Base-by-base conservation (phyloP, 768 basidiomycete species). In the Mrakia blollopis region DNA sequence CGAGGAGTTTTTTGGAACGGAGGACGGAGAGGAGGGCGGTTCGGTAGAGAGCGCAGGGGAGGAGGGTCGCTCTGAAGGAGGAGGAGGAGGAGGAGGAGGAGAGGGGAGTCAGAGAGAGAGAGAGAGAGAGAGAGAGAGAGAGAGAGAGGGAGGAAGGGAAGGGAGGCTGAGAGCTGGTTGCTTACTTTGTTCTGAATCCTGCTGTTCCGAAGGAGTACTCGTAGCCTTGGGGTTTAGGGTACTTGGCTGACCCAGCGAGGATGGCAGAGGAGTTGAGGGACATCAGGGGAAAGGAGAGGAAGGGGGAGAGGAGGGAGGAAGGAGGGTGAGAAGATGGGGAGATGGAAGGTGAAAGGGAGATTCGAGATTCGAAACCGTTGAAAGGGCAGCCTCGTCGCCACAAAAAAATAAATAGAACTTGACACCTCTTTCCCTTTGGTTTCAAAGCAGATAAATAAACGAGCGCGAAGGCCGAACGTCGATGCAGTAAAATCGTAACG, bases 1-100 rank as follows among this genome's bases (percentile, higher is more conserved):
- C 94, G 82, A 91, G 90, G n/a, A 94, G 87, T 79, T 89, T 90
- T 86, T 91, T 97, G 85, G 94, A 98, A 76, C 97, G 86, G 70
- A 99, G 86, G 9, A 88, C 92, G 63, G 97, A 97, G 25, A 99
- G 86, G 57, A 98, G 85, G 16, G 93, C 97, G 21, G 96, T 91
- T 80, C 94, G 89, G 86, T 97, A 98, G 79, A 99, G 87, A n/a
- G 96, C 94, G 14, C 91, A 91, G 81, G 95, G 93, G 39, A 98
- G 87, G 28, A 80, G 73, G 74, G 81, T 77, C 67, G 83, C 81
- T 50, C 85, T 82, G 79, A 28, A 14, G 14, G 61, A 44, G n/a
- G 54, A 13, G 5, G n/a, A 37, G 13, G 32, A 10, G 50, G 39
- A 41, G 39, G 62, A n/a, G 44, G n/a, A n/a, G n/a, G 39, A 41